These are phyloP conservation scores for Populus hybrid DNA, from an alignment of 441 rosid genomes.

Conservation along the genomic window DNA sequence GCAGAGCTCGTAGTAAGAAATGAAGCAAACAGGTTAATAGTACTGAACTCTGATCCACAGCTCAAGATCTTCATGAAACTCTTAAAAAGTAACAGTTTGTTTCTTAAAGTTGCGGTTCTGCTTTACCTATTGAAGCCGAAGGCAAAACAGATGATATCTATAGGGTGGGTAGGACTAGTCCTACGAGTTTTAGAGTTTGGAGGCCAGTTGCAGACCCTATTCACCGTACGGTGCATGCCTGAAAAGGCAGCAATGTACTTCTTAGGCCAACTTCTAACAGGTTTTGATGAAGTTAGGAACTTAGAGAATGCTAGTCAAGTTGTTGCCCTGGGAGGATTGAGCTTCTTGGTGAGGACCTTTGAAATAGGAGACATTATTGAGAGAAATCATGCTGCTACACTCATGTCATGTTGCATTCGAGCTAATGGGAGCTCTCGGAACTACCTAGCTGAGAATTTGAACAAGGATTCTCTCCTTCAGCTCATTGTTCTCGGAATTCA, in stretches of 20 bases:
- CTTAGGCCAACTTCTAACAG: conserved; percentile 50
- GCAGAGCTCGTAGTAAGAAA: conserved; percentile 41
- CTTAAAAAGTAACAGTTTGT: conserved; percentile 42
- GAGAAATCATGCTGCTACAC: conserved; percentile 36
- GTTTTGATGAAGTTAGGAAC: conserved; percentile 56
- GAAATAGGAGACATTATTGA: conserved; percentile 33
- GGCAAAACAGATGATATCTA: conserved; percentile 63
- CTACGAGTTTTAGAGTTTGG: conserved; percentile 66
- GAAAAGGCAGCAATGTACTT: conserved; percentile 55
- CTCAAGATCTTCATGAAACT: conserved; percentile 48
- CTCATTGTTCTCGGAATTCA: conserved; percentile 38
- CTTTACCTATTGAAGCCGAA: conserved; percentile 51
- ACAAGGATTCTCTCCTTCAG: conserved; percentile 45
- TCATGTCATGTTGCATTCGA: conserved; percentile 41
- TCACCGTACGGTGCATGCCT: conserved; percentile 45
- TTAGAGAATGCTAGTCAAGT: conserved; percentile 55
- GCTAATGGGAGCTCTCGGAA: conserved; percentile 46
- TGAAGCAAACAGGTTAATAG: conserved; percentile 30
- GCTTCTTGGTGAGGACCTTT: conserved; percentile 32
- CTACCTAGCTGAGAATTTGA: conserved; percentile 44
- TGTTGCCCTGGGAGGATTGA: conserved; percentile 52
- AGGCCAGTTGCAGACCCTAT: conserved; percentile 50
- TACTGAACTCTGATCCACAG: conserved; percentile 47
- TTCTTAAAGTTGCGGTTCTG: conserved; percentile 53
- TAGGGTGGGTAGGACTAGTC: conserved; percentile 48